Base-by-base conservation (phyloP, 768 basidiomycete species). In the Daedaleopsis nitida region DNA sequence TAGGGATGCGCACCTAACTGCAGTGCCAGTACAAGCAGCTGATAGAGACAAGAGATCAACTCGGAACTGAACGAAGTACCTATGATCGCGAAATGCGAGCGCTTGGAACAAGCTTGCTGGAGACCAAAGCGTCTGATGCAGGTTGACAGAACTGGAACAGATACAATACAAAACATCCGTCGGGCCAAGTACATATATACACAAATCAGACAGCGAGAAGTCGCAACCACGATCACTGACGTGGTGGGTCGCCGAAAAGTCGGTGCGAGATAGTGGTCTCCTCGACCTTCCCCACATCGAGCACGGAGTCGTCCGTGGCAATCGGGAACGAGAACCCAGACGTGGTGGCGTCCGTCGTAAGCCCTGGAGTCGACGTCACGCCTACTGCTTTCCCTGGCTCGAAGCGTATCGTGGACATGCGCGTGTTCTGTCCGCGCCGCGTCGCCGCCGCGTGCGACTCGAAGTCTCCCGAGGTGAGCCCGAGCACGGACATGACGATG, bases 401-500 rank as follows among this genome's bases (percentile, higher is more conserved):
- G 19, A 52, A 52, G 16, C 37, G 51, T 32, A 52, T 52, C 14
- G 51, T 52, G 10, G 51, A 52, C n/a, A 52, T 7, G 16, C 37
- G 51, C 24, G 37, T 52, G 32, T 27, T 19, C 19, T 37, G 51
- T 4, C n/a, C 27, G 16, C 34, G 32, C 16, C 34, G 24, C 14
- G 51, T 35, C 17, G 34, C 17, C 27, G 32, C 24, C 32, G 32
- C 27, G 27, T 35, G 47, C 6, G 32, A 17, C 12, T 55, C 52
- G 44, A 56, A 32, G 21, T 50, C 56, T 14, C 17, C 35, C 21
- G 47, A 13, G n/a, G 35, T 35, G 42, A 63, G 21, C 27, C 19
- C 39, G 23, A 43, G 56, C 17, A 24, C 45, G 43, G 45, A 53
- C 39, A 43, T 51, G 45, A 55, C 10, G 52, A 54, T 54, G 37